Conservation (phyloP, 2,329 filamentous ascomycete species). For the Alternaria hordeiaustralica region DNA sequence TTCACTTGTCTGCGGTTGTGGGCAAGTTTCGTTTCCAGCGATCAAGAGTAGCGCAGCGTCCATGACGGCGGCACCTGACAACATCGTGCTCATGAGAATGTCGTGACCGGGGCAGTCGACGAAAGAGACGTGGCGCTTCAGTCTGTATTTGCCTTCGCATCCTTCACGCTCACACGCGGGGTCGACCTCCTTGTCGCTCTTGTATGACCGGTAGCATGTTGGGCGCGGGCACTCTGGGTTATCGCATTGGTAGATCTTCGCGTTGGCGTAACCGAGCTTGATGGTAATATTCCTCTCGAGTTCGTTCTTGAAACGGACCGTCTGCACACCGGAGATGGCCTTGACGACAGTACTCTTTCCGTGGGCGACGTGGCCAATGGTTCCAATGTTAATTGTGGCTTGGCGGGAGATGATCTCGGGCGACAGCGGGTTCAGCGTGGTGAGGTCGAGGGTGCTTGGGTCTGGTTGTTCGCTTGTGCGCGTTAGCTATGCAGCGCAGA, state of each 20-base stretch:
- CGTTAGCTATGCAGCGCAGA: slow-evolving; percentile 26
- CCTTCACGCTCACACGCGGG: slow-evolving; percentile 94
- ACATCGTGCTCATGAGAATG: slow-evolving; percentile 99
- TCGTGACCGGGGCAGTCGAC: slow-evolving; percentile 99
- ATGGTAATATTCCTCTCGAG: slow-evolving; percentile 99
- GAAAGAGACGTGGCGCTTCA: slow-evolving; percentile 75
- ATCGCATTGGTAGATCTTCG: slow-evolving; percentile 99
- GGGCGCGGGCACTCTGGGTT: slow-evolving; percentile 89
- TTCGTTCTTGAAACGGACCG: slow-evolving; percentile 99
- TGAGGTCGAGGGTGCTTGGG: slow-evolving; percentile 84
- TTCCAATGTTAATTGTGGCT: slow-evolving; percentile 98
- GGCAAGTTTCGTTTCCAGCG: slow-evolving; percentile 97
- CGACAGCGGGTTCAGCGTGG: slow-evolving; percentile 80
- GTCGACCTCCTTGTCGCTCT: slow-evolving; percentile 98
- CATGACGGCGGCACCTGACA: slow-evolving; percentile 99
- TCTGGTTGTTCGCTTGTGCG: slow-evolving; percentile 77
- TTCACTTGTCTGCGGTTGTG: slow-evolving; percentile 97
- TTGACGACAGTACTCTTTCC: slow-evolving; percentile 99
- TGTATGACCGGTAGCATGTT: slow-evolving; percentile 95
- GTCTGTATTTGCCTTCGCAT: slow-evolving; percentile 83
- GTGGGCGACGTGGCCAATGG: slow-evolving; percentile 98
- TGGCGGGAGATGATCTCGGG: slow-evolving; percentile 97
- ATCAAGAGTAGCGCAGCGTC: slow-evolving; percentile 95
- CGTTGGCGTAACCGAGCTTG: slow-evolving; percentile 99
- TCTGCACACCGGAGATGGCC: slow-evolving; percentile 98